Base-by-base conservation (phyloP, 805 yeast genomes). In the Candida tammaniensis region DNA sequence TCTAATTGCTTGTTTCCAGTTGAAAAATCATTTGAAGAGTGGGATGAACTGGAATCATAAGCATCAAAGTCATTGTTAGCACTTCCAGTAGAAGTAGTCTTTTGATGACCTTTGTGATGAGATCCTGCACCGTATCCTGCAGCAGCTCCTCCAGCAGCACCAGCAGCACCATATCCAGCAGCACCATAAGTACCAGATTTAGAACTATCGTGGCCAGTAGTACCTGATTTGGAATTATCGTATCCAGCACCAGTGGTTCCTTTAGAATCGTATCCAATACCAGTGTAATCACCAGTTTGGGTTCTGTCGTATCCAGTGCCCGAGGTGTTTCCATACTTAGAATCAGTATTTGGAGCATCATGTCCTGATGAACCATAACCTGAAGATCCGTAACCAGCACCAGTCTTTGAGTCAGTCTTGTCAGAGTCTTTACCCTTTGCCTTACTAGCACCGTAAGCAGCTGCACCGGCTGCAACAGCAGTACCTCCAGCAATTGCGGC, bases 1-100 rank as follows among this genome's bases (percentile, higher is more conserved):
- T 64, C 69, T 48, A 64, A 58, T 25, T 54, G 45, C 28, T 44
- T 46, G 49, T 61, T 58, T 17, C 70, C 68, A 19, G 69, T 64
- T 27, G 59, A 33, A 50, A 63, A 64, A 9, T 50, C 55, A 17
- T 40, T 43, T 5, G 41, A 33, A 6, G 44, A 28, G 25, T 34
- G 31, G 17, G 36, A 28, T 20, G 36, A 36, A 9, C 38, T 33
- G 11, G 40, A 21, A 23, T 33, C 36, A 18, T 27, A 29, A 4
- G 18, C 36, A 27, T 32, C 39, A 20, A 30, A 24, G 15, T 30
- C 35, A 14, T 24, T 18, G 20, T 18, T 20, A 13, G 29, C 17
- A 19, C 38, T 21, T 25, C 27, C 38, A 17, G 33, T 23, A 5
- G 35, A 23, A 4, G 19, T 18, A 11, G 14, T 19, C 27, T 30